These are phyloP conservation scores for Zopfia rhizophila DNA, from an alignment of 2,329 filamentous ascomycete genomes.

Conservation along the genomic window DNA sequence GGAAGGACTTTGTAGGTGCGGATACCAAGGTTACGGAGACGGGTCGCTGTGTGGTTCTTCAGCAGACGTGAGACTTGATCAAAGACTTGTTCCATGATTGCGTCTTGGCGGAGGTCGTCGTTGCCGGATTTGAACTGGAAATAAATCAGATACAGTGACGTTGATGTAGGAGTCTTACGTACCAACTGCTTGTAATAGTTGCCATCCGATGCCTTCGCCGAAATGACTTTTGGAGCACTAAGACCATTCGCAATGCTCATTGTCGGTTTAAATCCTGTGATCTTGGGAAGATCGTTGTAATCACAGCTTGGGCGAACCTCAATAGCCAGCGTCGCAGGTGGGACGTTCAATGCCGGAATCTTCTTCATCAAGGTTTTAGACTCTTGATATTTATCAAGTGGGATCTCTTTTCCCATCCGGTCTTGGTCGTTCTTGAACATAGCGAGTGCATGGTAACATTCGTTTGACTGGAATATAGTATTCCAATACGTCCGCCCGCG, in stretches of 20 bases:
- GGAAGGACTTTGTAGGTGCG: conserved; percentile 97
- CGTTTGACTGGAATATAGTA: conserved; percentile 78
- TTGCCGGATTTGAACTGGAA: conserved; percentile 88
- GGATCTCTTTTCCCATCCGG: conserved; percentile 73
- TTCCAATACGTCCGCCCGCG: conserved; percentile 70
- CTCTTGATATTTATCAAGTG: conserved; percentile 70
- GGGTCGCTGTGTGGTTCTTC: conserved; percentile 84
- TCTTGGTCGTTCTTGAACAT: conserved; percentile 70
- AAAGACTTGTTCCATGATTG: conserved; percentile 99
- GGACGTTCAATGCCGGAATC: conserved; percentile 74
- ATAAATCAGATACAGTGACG: not conserved
- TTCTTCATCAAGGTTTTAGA: conserved; percentile 72
- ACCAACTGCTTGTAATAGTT: conserved; percentile 84
- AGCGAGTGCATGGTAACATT: conserved; percentile 71
- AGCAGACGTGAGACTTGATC: conserved; percentile 92
- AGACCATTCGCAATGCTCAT: conserved; percentile 91
- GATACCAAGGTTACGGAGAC: conserved; percentile 88
- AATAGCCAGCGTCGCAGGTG: conserved; percentile 89
- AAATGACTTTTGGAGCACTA: conserved; percentile 93
- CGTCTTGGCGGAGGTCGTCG: conserved; percentile 95
- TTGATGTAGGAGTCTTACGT: no score
- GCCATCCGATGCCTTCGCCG: conserved; percentile 81
- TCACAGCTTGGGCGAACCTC: conserved; percentile 76
- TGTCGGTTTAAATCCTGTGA: conserved; percentile 75
- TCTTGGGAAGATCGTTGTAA: conserved; percentile 80